Evolutionary conservation across 352 stramenopile genomes (phyloP).

Genomic region (Phytophthora pluvialis): DNA sequence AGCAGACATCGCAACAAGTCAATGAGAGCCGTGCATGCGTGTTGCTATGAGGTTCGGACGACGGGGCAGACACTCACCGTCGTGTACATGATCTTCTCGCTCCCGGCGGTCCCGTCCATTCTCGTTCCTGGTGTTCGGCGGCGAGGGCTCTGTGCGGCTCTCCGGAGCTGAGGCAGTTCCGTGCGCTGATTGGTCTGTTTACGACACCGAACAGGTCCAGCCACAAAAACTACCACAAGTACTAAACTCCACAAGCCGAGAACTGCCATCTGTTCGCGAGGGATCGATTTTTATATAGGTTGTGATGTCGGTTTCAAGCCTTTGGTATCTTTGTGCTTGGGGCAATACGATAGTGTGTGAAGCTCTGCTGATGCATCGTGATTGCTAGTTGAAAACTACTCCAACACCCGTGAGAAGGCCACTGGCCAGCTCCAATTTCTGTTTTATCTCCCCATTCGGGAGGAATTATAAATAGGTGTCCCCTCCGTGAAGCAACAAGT

Average conservation of each 20-base stretch:
- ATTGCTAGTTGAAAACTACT: slow-evolving; percentile 97
- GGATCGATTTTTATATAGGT: slow-evolving; percentile 18
- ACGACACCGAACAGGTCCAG: background rate
- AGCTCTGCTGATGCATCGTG: slow-evolving; percentile 94
- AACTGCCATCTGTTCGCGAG: slow-evolving; percentile 40
- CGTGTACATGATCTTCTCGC: slow-evolving; percentile 82
- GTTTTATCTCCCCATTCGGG: slow-evolving; percentile 79
- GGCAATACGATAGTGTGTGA: slow-evolving; percentile 94
- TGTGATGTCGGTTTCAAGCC: background rate
- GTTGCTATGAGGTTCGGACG: background rate
- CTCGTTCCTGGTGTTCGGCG: slow-evolving; percentile 30
- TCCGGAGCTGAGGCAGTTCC: slow-evolving; percentile 10
- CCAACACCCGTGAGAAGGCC: slow-evolving; percentile 90
- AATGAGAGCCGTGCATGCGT: background rate
- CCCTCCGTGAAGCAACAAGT: no score
- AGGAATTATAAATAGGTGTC: slow-evolving; percentile 24
- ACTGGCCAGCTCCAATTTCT: slow-evolving; percentile 94
- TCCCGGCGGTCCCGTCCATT: slow-evolving; percentile 71
- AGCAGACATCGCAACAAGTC: background rate
- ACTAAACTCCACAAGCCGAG: background rate
- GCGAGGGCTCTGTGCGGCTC: slow-evolving; percentile 28
- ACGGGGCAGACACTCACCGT: slow-evolving; percentile 45
- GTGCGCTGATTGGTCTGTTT: slow-evolving; percentile 21
- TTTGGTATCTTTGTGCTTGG: slow-evolving; percentile 90
- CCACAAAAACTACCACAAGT: slow-evolving; percentile 2